These are phyloP conservation scores for Claviceps pusilla DNA, from an alignment of 2,329 filamentous ascomycete genomes.

Conservation along the genomic window DNA sequence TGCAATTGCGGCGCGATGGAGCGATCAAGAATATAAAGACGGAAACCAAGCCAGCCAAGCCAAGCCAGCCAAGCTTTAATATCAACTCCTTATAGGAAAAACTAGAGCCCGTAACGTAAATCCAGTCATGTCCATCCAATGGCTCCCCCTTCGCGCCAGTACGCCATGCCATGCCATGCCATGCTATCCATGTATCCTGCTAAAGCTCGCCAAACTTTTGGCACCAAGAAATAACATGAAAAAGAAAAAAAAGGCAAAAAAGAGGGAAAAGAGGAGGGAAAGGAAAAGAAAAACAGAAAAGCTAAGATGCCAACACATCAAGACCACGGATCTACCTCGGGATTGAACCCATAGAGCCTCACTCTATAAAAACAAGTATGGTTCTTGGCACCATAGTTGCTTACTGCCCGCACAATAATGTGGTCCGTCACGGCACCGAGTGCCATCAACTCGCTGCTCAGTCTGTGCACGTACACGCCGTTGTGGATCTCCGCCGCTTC, in stretches of 20 bases:
- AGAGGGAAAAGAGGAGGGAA: neutral
- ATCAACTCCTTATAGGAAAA: neutral
- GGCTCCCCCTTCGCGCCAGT: neutral
- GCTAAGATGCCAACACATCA: neutral
- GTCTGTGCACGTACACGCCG: slow-evolving; percentile 35
- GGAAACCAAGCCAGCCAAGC: neutral
- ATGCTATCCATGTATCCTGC: neutral
- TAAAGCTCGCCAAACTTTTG: neutral
- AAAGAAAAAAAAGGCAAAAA: neutral
- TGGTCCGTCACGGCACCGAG: slow-evolving; percentile 34
- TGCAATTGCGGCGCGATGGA: no score
- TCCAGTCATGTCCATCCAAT: neutral
- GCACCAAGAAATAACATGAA: neutral
- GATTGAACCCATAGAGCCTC: slow-evolving; percentile 35
- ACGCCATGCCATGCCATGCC: neutral
- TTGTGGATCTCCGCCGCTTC: slow-evolving; percentile 27
- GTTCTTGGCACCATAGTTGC: slow-evolving; percentile 41
- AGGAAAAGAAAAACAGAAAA: neutral
- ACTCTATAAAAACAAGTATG: slow-evolving; percentile 54
- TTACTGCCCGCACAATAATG: slow-evolving; percentile 38
- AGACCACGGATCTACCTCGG: slow-evolving; percentile 11
- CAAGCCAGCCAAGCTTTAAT: neutral
- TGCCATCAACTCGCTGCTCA: slow-evolving; percentile 34
- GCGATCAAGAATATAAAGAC: no score
- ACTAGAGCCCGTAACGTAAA: neutral